Conservation (phyloP, 495 filamentous ascomycete genomes). For the Thermothielavioides terrestris region DNA sequence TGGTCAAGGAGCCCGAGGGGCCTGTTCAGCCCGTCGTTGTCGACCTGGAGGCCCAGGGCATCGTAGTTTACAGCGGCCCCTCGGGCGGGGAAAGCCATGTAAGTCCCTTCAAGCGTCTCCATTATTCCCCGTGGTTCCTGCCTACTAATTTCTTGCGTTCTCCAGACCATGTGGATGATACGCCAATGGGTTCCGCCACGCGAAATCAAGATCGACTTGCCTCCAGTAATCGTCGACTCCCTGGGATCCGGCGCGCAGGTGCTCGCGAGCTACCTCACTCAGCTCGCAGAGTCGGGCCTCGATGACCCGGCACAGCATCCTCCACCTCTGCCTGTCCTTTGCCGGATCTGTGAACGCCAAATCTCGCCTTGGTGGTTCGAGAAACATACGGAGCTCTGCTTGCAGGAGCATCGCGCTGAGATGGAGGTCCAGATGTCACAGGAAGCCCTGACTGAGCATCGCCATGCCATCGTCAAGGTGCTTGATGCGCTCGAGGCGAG, state of each 20-base stretch:
- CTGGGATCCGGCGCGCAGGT: slow-evolving; percentile 91
- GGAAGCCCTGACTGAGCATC: slow-evolving; percentile 86
- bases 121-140: too few species aligned
- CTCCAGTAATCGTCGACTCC: slow-evolving; percentile 82
- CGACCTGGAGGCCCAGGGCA: slow-evolving; percentile 88
- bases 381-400: slow-evolving; percentile 92
- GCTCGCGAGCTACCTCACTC: slow-evolving; percentile 84
- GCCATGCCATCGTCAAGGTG: slow-evolving; percentile 90
- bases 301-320: slow-evolving; percentile 74
- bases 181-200: slow-evolving; percentile 80
- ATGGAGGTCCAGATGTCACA: slow-evolving; percentile 96
- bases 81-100: slow-evolving; percentile 86
- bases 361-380: slow-evolving; percentile 99
- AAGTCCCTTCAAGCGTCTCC: too few species aligned
- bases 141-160: background rate
- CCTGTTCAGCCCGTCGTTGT: slow-evolving; percentile 46
- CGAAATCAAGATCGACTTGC: slow-evolving; percentile 92
- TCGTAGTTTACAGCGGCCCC: slow-evolving; percentile 90
- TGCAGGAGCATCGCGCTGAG: slow-evolving; percentile 92
- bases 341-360: slow-evolving; percentile 93
- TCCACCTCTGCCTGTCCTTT: slow-evolving; percentile 83
- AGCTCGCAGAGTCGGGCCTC: slow-evolving; percentile 73
- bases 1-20: slow-evolving; percentile 38
- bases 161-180: slow-evolving; percentile 98
- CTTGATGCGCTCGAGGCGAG: slow-evolving; percentile 85